A percentile compares a stretch with the other conserved stretches of the same genome.
These are phyloP conservation scores for Plasmodium knowlesi DNA, from an alignment of 169 alveolate species.

Conservation along the genomic window DNA sequence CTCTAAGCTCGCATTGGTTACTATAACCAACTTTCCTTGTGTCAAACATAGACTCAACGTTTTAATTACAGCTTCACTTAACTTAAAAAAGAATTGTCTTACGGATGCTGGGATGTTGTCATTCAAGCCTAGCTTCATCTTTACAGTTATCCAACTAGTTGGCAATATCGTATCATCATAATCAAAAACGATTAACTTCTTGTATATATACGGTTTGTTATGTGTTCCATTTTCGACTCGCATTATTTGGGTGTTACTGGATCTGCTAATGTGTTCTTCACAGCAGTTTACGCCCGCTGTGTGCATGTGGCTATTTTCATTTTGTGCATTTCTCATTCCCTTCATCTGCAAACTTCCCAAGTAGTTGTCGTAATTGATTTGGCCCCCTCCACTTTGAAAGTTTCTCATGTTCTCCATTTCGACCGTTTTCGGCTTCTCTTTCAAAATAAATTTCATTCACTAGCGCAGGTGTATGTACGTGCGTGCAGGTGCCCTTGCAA, in stretches of 20 bases:
- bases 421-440: background rate
- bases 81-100: slow-evolving; percentile 78
- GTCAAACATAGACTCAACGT: slow-evolving; percentile 80
- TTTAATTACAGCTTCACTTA: slow-evolving; percentile 80
- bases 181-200: slow-evolving; percentile 86
- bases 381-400: slow-evolving; percentile 3
- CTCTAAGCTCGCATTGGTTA: slow-evolving; percentile 90
- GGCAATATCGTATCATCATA: slow-evolving; percentile 91
- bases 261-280: background rate
- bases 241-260: background rate
- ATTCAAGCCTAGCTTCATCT: slow-evolving; percentile 71
- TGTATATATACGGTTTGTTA: slow-evolving; percentile 58
- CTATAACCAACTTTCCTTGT: slow-evolving; percentile 84
- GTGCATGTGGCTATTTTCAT: background rate
- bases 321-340: slow-evolving; percentile 6
- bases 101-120: slow-evolving; percentile 77
- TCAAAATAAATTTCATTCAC: background rate
- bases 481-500: background rate
- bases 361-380: background rate
- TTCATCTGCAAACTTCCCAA: background rate
- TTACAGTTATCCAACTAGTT: slow-evolving; percentile 84
- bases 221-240: background rate
- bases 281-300: background rate
- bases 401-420: slow-evolving; percentile 30
- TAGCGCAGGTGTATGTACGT: background rate